Evolutionary conservation across 2,329 filamentous ascomycete genomes (phyloP).

Genomic region (Chaetomium globosum): DNA sequence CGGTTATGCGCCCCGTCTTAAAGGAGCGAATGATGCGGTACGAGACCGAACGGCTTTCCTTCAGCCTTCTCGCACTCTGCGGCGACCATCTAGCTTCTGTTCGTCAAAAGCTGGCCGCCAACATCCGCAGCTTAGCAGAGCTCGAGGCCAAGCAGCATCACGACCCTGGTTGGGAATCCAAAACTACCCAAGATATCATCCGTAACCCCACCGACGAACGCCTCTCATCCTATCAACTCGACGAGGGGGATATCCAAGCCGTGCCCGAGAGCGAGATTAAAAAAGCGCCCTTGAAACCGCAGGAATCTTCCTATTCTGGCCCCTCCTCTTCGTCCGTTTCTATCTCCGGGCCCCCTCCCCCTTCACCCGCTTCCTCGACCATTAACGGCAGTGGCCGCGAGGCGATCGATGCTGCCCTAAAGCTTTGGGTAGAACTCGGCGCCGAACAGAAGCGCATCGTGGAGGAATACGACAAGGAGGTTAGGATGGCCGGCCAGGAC

Average conservation of each 20-base stretch:
- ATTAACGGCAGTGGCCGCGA: background rate
- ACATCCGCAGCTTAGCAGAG: constrained; percentile 45
- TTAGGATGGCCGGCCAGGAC: constrained; percentile 46
- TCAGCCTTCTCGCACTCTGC: constrained; percentile 75
- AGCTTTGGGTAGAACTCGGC: constrained; percentile 17
- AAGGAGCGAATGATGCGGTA: constrained; percentile 67
- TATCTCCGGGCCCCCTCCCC: background rate
- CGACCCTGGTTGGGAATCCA: constrained; percentile 7
- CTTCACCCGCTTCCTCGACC: too few relatives aligned
- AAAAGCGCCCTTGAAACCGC: background rate
- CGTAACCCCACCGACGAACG: constrained; percentile 3
- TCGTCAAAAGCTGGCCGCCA: constrained; percentile 50
- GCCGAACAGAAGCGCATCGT: constrained; percentile 22
- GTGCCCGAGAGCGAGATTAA: background rate
- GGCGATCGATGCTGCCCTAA: background rate
- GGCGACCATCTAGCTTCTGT: constrained; percentile 62
- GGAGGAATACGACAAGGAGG: constrained; percentile 37
- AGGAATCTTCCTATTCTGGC: background rate
- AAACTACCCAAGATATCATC: background rate
- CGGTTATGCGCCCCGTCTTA: constrained; percentile 65
- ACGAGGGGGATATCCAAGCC: constrained; percentile 18
- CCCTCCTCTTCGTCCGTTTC: background rate
- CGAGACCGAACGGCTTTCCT: constrained; percentile 67
- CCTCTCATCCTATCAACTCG: constrained; percentile 25
- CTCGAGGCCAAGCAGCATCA: constrained; percentile 43